Evolutionary conservation across 176 grass and related monocot genomes (phyloP), one percentile per base, ranked within the genome.

Genomic region (Thalia dealbata): DNA sequence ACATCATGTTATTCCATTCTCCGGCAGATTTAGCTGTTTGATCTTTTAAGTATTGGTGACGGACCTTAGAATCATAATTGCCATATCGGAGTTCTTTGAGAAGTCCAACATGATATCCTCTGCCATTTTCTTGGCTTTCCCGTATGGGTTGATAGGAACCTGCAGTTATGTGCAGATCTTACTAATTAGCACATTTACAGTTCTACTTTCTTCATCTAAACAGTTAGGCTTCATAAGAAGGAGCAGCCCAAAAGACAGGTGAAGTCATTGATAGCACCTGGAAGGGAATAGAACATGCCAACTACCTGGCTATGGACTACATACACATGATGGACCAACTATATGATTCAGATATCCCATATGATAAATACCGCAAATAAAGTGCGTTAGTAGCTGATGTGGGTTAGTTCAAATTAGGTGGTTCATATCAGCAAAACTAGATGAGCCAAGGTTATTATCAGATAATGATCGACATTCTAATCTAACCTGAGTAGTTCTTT

Each of bases 81-180:
- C 93, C 89, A 96, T 96, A 70, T 92, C 64, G 16, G 93, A 86
- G 48, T 75, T 74, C 81, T 88, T 90, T 6, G 93, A 90, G 71
- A 96, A 96, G 84, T 92, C 93, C 69, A 96, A 76, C 74, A 96
- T 96, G 35, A 96, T 96, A 64, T 96, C 93, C 79, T 96, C 93
- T 14, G 93, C 85, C 93, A 96, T 96, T 88, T 96, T 96, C 79
- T 96, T 92, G 42, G 93, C 89, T 80, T 96, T 96, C 5, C 89
- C 89, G 55, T 96, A 96, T 23, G 93, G 93, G 74, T 96, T 96
- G 66, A 92, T 92, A 64, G 89, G 89, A 74, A 81, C 55, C 93
- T 96, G 70, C 73, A 79, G 63, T 64, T 59, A 82, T 68, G 2
- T 59, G 85, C 22, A 11, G 35, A 42, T 22, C 27, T 22, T 13